Evolutionary conservation across 208 protist genomes (phyloP), one percentile per base, ranked within the genome.

Genomic region (Wallacemonas sp.): DNA sequence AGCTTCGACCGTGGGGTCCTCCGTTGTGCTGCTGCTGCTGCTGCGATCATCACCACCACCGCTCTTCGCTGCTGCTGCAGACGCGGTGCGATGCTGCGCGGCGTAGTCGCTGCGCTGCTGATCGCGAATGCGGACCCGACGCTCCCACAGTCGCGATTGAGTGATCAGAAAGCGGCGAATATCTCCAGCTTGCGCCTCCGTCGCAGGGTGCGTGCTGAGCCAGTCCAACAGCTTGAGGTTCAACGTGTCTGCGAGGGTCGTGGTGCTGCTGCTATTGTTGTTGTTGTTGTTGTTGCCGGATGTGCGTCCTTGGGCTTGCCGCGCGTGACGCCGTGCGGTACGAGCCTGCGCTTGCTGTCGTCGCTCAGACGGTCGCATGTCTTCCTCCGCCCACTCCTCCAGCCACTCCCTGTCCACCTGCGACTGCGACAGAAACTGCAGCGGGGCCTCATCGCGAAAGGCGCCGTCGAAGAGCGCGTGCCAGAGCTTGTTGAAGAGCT

Each of bases 331-430:
- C 5, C 41, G 41, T 47, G 44, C 47, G 3, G 46, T 47, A 9
- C 47, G 32, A n/a, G 38, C 46, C 32, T 68, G 30, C 24, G 44
- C 38, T 23, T 69, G 48, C 34, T 57, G 21, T 21, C 26, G 16
- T 2, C 54, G 61, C 36, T 47, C 65, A 2, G 43, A 52, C 5
- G 66, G 68, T 12, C 57, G 57, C 48, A 68, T 29, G 26, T 62
- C 62, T 44, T 79, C 66, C 38, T 52, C 57, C 36, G 57, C 29
- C 9, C 61, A 62, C 73, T 79, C 73, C n/a, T 33, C 66, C 8
- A 79, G 32, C 30, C 32, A 34, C 54, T 60, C 54, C 5, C 8
- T 17, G 12, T 60, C 54, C 32, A 24, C 12, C 54, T 34, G 26
- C 24, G 24, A 5, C 32, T 27, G 54, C 1, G 29, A 39, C 3